These are phyloP conservation scores for Periconia macrospinosa DNA, from an alignment of 2,329 filamentous ascomycete species.

Conservation along the genomic window DNA sequence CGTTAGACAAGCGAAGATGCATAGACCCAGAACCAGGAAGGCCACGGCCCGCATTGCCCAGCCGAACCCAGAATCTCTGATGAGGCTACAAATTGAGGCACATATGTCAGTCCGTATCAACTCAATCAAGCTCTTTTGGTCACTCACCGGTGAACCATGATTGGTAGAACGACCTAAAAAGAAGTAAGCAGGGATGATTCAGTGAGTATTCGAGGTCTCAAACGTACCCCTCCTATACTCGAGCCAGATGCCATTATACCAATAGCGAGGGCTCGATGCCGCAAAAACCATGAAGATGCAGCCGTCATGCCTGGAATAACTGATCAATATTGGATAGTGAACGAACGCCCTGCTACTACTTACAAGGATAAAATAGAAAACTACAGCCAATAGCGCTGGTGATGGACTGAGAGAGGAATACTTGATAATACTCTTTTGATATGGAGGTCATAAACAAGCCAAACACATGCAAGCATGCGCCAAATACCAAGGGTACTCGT, in stretches of 20 bases:
- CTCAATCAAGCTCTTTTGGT: slow-evolving; percentile 51
- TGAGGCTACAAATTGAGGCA: background rate
- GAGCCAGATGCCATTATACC: slow-evolving; percentile 53
- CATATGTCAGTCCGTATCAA: too few relatives aligned
- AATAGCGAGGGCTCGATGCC: slow-evolving; percentile 47
- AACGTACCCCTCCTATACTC: slow-evolving; percentile 54
- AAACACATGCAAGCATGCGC: slow-evolving; percentile 56
- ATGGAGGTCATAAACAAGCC: slow-evolving; percentile 62
- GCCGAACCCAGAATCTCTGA: slow-evolving; percentile 40
- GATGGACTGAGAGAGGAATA: slow-evolving; percentile 54
- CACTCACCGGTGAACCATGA: slow-evolving; percentile 57
- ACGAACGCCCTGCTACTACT: background rate
- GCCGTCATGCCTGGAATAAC: background rate
- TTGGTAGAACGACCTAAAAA: slow-evolving; percentile 64
- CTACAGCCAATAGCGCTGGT: slow-evolving; percentile 49
- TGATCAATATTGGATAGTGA: background rate
- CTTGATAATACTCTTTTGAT: slow-evolving; percentile 54
- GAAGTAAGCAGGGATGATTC: too few relatives aligned
- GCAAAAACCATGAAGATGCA: background rate
- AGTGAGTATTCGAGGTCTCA: too few relatives aligned
- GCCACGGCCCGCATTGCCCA: slow-evolving; percentile 62
- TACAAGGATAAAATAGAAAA: slow-evolving; percentile 13
- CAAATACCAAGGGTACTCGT: slow-evolving; percentile 16
- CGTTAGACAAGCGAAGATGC: slow-evolving; percentile 55
- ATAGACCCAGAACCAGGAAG: slow-evolving; percentile 59